phyloP scores from a whole-genome alignment of 345 rosid genomes.

The Brassica juncea region DNA sequence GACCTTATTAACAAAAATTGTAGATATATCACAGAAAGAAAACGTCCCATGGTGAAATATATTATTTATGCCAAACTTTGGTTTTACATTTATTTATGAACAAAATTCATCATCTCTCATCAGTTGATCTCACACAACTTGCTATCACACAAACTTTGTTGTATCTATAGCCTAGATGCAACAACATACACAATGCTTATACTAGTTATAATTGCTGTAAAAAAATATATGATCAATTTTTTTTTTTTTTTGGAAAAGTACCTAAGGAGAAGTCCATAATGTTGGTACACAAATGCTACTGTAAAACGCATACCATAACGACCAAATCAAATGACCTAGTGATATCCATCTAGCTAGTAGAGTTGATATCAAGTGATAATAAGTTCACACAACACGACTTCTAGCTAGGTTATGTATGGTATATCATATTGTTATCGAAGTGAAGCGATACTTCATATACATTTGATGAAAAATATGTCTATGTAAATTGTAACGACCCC shows the following conservation, averaged over 20 bases:
- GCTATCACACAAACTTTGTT: neutral
- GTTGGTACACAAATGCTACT: neutral
- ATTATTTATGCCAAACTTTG: neutral
- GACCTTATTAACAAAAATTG: neutral
- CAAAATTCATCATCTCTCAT: slow-evolving; percentile 1
- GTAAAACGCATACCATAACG: neutral
- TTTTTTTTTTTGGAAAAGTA: too few species aligned
- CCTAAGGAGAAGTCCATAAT: neutral
- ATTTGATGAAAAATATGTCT: neutral
- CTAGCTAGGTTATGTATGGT: neutral
- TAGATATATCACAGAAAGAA: slow-evolving; percentile 24
- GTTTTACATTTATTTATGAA: neutral
- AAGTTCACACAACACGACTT: too few species aligned
- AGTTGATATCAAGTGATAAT: too few species aligned
- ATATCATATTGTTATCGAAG: neutral
- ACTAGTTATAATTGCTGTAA: neutral
- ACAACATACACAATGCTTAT: neutral
- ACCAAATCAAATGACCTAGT: neutral
- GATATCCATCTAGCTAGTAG: too few species aligned
- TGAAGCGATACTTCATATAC: neutral
- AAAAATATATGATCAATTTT: too few species aligned
- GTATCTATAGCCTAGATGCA: neutral
- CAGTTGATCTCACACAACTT: neutral
- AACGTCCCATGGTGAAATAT: neutral
- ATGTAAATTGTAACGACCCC: too few species aligned